Evolutionary conservation across 2,329 filamentous ascomycete genomes (phyloP).

Genomic region (Neopestalotiopsis sp.): DNA sequence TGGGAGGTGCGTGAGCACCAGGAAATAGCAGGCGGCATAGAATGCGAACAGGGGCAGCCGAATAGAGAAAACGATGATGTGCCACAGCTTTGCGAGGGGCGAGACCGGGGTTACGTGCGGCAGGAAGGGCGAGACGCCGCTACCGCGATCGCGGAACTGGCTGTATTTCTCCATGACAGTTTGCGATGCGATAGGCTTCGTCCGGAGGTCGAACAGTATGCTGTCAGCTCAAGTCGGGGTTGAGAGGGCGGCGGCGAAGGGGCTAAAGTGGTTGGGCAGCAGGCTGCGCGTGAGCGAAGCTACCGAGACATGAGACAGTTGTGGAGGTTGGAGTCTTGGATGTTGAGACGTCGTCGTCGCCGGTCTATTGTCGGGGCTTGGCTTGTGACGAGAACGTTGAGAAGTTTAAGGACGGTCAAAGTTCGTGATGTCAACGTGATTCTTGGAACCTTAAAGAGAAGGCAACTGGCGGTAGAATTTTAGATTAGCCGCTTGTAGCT

Average conservation of each 20-base stretch:
- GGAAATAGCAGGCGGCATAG: slow-evolving; percentile 74
- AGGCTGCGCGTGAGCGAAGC: not conserved
- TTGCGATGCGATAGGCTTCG: not conserved
- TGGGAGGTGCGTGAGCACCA: slow-evolving; percentile 83
- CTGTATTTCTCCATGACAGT: slow-evolving; percentile 88
- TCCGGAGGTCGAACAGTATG: not conserved
- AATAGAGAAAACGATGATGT: slow-evolving; percentile 77
- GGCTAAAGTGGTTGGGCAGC: not conserved
- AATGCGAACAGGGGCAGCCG: slow-evolving; percentile 80
- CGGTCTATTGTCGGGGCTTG: not conserved
- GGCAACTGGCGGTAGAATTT: not conserved
- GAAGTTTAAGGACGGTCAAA: not conserved
- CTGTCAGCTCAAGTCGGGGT: not conserved
- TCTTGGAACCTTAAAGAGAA: not conserved
- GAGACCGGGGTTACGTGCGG: slow-evolving; percentile 74
- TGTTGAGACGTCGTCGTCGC: not conserved
- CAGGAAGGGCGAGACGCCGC: slow-evolving; percentile 95
- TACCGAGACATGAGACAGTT: slow-evolving; percentile 10
- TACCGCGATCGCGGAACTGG: slow-evolving; percentile 90
- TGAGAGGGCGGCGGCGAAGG: not conserved
- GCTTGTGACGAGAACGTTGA: not conserved
- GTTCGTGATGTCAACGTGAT: slow-evolving; percentile 10
- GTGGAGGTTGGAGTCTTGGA: not conserved
- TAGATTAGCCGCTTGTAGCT: not conserved
- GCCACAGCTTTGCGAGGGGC: slow-evolving; percentile 66